phyloP scores from a whole-genome alignment of 192 early-diverging fungal genomes.

The Backusella morwellensis region DNA sequence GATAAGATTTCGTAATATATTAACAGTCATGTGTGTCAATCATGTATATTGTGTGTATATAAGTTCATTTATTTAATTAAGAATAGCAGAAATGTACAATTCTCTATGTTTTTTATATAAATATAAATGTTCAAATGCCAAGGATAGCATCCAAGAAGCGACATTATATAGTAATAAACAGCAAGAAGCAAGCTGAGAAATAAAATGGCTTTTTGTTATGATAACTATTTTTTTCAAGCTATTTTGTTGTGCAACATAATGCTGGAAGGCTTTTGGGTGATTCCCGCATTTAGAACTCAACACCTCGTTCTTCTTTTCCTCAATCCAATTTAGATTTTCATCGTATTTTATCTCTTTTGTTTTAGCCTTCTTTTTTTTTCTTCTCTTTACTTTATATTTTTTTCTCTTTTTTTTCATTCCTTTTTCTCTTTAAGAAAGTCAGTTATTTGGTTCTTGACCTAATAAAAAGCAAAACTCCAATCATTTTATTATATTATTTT shows the following conservation, averaged over 20 bases:
- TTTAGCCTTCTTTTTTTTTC: constrained; percentile 12
- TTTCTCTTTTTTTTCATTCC: neutral
- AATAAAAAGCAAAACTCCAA: neutral
- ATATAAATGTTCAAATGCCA: too few species aligned
- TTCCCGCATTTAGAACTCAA: neutral
- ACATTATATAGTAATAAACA: neutral
- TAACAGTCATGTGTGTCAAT: neutral
- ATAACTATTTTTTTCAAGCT: neutral
- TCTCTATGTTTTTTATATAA: too few species aligned
- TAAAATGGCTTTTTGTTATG: neutral
- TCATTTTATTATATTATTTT: neutral
- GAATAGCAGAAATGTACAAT: too few species aligned
- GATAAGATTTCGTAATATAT: neutral
- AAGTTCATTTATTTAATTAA: neutral
- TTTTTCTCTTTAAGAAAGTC: neutral
- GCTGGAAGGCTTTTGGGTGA: neutral
- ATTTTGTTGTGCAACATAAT: neutral
- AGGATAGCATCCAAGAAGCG: neutral
- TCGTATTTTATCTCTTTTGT: neutral
- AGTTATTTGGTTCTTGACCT: constrained; percentile 2
- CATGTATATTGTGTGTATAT: neutral
- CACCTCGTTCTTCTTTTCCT: constrained; percentile 14
- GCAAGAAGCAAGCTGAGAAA: too few species aligned
- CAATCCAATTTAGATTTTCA: constrained; percentile 7
- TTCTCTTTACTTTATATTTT: constrained; percentile 6